Evolutionary conservation across 345 rosid genomes (phyloP), one percentile per base, ranked within the genome.

Genomic region (Clausena lansium): DNA sequence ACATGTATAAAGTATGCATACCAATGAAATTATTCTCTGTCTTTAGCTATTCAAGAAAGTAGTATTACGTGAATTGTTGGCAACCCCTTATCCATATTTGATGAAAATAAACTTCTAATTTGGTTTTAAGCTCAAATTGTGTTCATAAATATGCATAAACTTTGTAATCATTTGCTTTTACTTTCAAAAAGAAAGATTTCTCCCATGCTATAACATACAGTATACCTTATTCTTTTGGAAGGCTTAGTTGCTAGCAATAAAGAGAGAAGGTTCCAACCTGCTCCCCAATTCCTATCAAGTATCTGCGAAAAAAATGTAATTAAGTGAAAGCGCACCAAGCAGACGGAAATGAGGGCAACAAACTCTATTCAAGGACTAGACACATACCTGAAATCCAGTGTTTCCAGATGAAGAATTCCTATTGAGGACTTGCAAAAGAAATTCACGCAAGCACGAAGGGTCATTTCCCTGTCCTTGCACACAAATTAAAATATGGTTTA

Each of bases 211-310:
- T 62, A 63, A 54, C 76, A 57, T 28, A 32, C 5, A 35, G 47
- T 70, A 77, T 85, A 92, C 98, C 94, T 93, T 74, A 93, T 92
- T 88, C 99, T 84, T 81, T 90, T 79, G 20, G 94, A 91, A 84
- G 90, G 89, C 81, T 85, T 89, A 47, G 87, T 85, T 71, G 99
- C 96, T 77, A 95, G 92, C 82, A 95, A 78, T 65, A 89, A 88
- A 52, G 97, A 92, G 41, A 93, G 84, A 80, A 95, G 96, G 81
- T 95, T 91, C 99, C 98, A 95, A 64, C 99, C 99, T 4, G 95
- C 94, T 75, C 98, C 98, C 92, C 97, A 92, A 76, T 91, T 93
- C 79, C 98, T 87, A 86, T 95, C 98, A 45, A 95, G 99, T 72
- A 95, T 95, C 99, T 95, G 85, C 79, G 83, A 74, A 67, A 57